phyloP scores from a whole-genome alignment of 2,329 filamentous ascomycete species.

The Scedosporium minutisporum region DNA sequence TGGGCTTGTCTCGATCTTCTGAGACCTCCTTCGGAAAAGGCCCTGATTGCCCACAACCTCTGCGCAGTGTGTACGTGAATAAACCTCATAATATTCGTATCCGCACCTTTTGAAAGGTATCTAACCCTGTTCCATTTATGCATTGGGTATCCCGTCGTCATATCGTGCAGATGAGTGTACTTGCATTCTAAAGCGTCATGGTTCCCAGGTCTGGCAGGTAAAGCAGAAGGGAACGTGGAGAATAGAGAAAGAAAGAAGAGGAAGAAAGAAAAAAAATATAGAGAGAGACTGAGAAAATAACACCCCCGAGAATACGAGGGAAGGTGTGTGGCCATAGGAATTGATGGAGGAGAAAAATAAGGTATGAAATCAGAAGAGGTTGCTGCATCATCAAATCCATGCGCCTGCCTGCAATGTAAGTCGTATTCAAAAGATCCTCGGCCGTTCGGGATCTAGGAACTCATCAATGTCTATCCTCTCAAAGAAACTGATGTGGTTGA shows the following conservation, averaged over 20 bases:
- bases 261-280: not conserved
- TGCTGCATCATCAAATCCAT: too few relatives aligned
- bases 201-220: not conserved
- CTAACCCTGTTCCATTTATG: constrained; percentile 1
- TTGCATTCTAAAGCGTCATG: not conserved
- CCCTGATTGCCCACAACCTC: not conserved
- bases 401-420: not conserved
- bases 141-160: not conserved
- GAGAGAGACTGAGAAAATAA: not conserved
- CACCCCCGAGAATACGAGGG: too few relatives aligned
- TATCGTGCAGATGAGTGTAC: not conserved
- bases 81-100: not conserved
- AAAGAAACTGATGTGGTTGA: constrained; percentile 51
- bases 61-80: not conserved
- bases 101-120: not conserved
- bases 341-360: too few relatives aligned
- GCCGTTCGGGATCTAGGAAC: constrained; percentile 23
- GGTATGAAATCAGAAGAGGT: too few relatives aligned
- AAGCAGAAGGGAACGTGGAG: not conserved
- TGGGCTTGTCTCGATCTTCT: not conserved
- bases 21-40: not conserved
- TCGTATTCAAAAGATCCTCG: not conserved
- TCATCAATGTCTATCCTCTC: constrained; percentile 49
- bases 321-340: too few relatives aligned
- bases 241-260: not conserved